Evolutionary conservation across 352 stramenopile species (phyloP), one percentile per base, ranked within the genome.

Genomic region (Globisporangium polare): DNA sequence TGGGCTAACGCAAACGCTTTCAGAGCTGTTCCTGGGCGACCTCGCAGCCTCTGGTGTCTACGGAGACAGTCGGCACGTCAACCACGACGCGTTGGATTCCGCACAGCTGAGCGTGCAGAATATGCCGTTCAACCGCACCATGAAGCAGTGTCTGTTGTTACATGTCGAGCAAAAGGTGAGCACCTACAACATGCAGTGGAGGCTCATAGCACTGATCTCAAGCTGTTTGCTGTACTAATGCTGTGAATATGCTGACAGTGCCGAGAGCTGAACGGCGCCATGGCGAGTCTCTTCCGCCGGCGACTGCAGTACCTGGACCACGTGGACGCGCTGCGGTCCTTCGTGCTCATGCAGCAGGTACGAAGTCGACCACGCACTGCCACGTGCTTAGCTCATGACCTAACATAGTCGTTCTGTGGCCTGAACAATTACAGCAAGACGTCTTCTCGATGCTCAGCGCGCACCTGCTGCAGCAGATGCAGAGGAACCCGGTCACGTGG

Each of bases 341-440:
- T 86, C 47, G 74, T 91, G 7, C 72, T 91, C n/a, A 89, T 91
- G 79, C 75, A 81, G 50, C 77, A 89, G 81, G 81, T 90, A 71
- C 17, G 29, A 35, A 35, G 29, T 35, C 29, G 3, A 35, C 29
- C 29, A 35, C 29, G 6, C 29, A 35, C 7, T 8, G 29, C 29
- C 29, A n/a, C 9, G 9, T 35, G 29, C 3, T 6, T 8, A 35
- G 29, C 9, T 35, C 9, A 35, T 35, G 29, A 35, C 29, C 9
- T 46, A 46, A 46, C 18, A 46, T 46, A 10, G 17, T 46, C 41
- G 5, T 15, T 12, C 18, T 20, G 13, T 46, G 18, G 18, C n/a
- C 17, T 46, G 18, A 46, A 22, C 18, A 10, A 46, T 10, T 20
- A 31, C 58, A 91, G 80, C 80, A 91, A 91, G 82, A 91, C 53